phyloP scores from a whole-genome alignment of 2,329 filamentous ascomycete species.

The Aspergillus aculeatinus region DNA sequence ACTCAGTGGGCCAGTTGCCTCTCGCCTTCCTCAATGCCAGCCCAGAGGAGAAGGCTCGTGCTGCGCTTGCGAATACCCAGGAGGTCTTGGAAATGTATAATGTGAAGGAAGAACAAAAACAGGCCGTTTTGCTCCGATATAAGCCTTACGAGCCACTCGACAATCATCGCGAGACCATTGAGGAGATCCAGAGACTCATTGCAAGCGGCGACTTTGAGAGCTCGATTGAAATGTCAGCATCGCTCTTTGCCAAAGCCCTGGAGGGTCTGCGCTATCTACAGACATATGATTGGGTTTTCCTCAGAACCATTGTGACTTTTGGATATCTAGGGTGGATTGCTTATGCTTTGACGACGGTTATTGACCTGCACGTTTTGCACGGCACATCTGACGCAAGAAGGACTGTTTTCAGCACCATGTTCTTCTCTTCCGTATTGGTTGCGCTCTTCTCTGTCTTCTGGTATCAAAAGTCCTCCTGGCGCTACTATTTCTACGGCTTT shows the following conservation, averaged over 20 bases:
- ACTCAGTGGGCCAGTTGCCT: conserved; percentile 91
- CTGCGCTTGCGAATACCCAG: conserved; percentile 78
- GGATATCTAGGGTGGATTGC: conserved; percentile 96
- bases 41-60: conserved; percentile 75
- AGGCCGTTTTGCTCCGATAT: conserved; percentile 71
- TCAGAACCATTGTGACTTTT: conserved; percentile 80
- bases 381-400: conserved; percentile 65
- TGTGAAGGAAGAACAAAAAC: conserved; percentile 87
- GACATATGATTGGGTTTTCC: conserved; percentile 97
- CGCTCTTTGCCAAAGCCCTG: conserved; percentile 73
- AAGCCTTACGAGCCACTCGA: conserved; percentile 71
- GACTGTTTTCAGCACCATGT: conserved; percentile 56
- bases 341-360: conserved; percentile 83
- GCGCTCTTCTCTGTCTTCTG: conserved; percentile 75
- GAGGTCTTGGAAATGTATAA: conserved; percentile 93
- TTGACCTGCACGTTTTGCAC: conserved; percentile 83
- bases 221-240: conserved; percentile 75
- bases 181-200: conserved; percentile 68
- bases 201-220: conserved; percentile 65
- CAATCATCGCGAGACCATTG: conserved; percentile 57
- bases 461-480: conserved; percentile 72
- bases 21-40: conserved; percentile 74
- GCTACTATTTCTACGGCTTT: conserved; percentile 88
- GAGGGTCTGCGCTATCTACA: conserved; percentile 89
- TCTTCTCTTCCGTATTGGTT: conserved; percentile 75